Percentiles rank a stretch among this genome's conserved stretches.
Conservation (phyloP, 1,139 yeast species). For the Suhomyces choctaworum region DNA sequence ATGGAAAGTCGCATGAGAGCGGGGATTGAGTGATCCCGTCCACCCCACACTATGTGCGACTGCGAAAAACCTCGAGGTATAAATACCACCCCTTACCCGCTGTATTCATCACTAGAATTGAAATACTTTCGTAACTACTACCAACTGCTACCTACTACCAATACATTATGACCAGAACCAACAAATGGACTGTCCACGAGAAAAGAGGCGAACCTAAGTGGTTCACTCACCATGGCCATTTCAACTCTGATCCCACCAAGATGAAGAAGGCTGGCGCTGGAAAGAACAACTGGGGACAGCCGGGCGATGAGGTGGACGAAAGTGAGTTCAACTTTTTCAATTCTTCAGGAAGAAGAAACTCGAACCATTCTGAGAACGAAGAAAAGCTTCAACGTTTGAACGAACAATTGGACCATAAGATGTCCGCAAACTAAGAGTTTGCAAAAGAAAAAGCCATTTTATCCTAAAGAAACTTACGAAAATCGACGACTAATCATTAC, state of each 20-base stretch:
- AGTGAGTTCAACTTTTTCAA: constrained; percentile 25
- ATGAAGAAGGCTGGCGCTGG: constrained; percentile 88
- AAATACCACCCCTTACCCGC: constrained; percentile 8
- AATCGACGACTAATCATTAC: not conserved
- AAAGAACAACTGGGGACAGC: constrained; percentile 70
- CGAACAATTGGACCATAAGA: constrained; percentile 24
- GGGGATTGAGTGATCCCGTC: constrained; percentile 8
- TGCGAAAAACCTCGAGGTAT: constrained; percentile 10
- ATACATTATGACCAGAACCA: constrained; percentile 73
- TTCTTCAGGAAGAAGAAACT: constrained; percentile 38
- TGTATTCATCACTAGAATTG: not conserved
- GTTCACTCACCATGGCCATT: constrained; percentile 74
- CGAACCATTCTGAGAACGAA: constrained; percentile 39
- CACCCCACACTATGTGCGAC: constrained; percentile 6
- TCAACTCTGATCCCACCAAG: constrained; percentile 68
- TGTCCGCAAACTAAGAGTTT: constrained; percentile 7
- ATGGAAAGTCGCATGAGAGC: constrained; percentile 4
- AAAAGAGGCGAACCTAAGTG: constrained; percentile 61
- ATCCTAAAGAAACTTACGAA: not conserved
- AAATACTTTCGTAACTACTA: no score
- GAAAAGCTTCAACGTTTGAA: constrained; percentile 26
- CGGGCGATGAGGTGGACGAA: constrained; percentile 60
- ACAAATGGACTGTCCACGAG: constrained; percentile 73
- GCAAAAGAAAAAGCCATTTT: not conserved
- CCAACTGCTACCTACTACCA: constrained; percentile 1